Evolutionary conservation across 225 moss, liverwort and hornwort genomes (phyloP).

Genomic region (Polytrichum formosum): DNA sequence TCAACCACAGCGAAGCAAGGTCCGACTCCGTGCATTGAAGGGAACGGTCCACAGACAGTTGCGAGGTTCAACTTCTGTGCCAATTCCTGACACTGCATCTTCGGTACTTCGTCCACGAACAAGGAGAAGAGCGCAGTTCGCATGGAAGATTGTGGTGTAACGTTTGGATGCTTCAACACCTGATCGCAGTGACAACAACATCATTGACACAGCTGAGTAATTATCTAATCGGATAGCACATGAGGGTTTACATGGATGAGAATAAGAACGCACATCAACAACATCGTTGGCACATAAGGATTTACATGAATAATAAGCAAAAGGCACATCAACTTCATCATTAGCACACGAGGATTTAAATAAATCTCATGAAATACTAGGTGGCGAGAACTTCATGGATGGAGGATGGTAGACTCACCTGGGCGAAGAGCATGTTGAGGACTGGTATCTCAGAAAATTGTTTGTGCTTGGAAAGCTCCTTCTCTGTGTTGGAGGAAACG

Average conservation of each 20-base stretch:
- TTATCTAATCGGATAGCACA: no score
- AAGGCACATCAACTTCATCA: no score
- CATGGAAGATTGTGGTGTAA: slow-evolving; percentile 74
- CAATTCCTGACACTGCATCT: slow-evolving; percentile 47
- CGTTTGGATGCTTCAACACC: slow-evolving; percentile 73
- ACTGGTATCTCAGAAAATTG: slow-evolving; percentile 83
- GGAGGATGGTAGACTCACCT: slow-evolving; percentile 19
- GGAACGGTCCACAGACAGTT: slow-evolving; percentile 56
- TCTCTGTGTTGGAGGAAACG: slow-evolving; percentile 40
- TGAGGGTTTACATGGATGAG: no score
- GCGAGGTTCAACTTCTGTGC: slow-evolving; percentile 63
- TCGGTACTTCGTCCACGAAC: slow-evolving; percentile 47
- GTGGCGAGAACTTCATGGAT: no score
- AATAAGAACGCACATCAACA: no score
- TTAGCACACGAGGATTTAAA: no score
- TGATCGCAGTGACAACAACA: slow-evolving; percentile 8
- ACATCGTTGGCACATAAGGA: no score
- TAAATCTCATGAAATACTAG: no score
- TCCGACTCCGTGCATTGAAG: slow-evolving; percentile 87
- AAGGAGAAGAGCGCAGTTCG: slow-evolving; percentile 66
- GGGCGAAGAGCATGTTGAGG: slow-evolving; percentile 83
- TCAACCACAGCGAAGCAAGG: slow-evolving; percentile 72
- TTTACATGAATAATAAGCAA: no score
- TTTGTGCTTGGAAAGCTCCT: slow-evolving; percentile 61
- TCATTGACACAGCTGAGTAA: background rate